Evolutionary conservation across 805 yeast species (phyloP), one percentile per base, ranked within the genome.

Genomic region (Teunomyces gatunensis): DNA sequence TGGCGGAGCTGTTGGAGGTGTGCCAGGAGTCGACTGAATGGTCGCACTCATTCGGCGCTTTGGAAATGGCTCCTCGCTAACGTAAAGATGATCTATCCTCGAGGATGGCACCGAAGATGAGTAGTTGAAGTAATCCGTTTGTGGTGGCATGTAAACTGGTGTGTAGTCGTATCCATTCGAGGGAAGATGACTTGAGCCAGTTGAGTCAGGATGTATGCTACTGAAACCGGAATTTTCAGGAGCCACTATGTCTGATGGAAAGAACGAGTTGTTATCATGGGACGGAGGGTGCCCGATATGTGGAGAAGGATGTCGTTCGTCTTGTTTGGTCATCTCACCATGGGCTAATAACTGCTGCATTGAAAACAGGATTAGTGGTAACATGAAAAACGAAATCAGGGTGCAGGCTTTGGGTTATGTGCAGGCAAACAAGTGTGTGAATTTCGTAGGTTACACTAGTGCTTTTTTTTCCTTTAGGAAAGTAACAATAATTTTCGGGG

Each of bases 91-190:
- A 35, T 50, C 53, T 15, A 50, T 50, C 18, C 47, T 29, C 10
- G 47, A 45, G 10, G 48, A 42, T 13, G 53, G 53, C n/a, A 45
- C 47, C 2, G 40, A 37, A 10, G 50, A 45, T 6, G 45, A 13
- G 48, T 45, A 45, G 39, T 34, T 44, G 50, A 50, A 47, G 53
- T 50, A 50, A 23, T 47, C 47, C 4, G 29, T 23, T 17, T 37
- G 29, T 23, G 28, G 28, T 10, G 40, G 40, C 27, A 23, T 9
- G 25, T 20, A 23, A 18, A 37, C 12, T 10, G 18, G 28, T 10
- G 28, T 6, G 37, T 36, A 35, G 43, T 47, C 46, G 29, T 36
- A 30, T 32, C 18, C 18, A 10, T 4, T 13, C 17, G 34, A 32
- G 34, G 34, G 7, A 13, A 32, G 34, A 25, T 25, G 27, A 17